A percentile compares a stretch with the other conserved stretches of the same genome.
These are phyloP conservation scores for Trapa bicornis DNA, from an alignment of 345 rosid species.

Conservation along the genomic window DNA sequence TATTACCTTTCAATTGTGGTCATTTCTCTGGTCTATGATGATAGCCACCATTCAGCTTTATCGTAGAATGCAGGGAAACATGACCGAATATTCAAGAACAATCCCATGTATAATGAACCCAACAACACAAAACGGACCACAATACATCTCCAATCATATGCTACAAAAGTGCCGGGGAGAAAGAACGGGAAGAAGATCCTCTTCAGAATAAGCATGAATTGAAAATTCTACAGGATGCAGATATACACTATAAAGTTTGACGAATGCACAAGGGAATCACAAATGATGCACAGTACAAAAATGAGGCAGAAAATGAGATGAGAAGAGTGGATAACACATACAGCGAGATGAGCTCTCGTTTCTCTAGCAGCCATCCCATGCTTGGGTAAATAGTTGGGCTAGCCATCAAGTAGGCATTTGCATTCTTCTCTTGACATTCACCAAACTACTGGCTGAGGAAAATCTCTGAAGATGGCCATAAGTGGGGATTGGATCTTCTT, in stretches of 20 bases:
- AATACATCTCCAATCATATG: neutral
- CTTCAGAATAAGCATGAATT: neutral
- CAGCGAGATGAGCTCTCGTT: neutral
- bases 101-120: conserved; percentile 12
- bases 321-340: neutral
- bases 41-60: no score
- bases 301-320: neutral
- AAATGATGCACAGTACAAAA: neutral
- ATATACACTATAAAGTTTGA: conserved; percentile 28
- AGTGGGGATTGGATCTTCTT: neutral
- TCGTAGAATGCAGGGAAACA: no score
- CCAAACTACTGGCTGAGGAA: neutral
- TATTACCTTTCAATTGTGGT: no score
- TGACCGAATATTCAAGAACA: no score
- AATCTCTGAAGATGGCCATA: conserved; percentile 5
- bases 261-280: conserved; percentile 6
- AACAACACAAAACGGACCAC: conserved; percentile 8
- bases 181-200: no score
- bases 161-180: conserved; percentile 1
- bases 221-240: conserved; percentile 21
- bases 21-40: no score
- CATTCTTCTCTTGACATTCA: neutral
- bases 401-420: no score
- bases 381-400: neutral
- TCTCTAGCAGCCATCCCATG: neutral